phyloP scores from a whole-genome alignment of 371 early-diverging fungal species.

The Lichtheimia hyalospora region DNA sequence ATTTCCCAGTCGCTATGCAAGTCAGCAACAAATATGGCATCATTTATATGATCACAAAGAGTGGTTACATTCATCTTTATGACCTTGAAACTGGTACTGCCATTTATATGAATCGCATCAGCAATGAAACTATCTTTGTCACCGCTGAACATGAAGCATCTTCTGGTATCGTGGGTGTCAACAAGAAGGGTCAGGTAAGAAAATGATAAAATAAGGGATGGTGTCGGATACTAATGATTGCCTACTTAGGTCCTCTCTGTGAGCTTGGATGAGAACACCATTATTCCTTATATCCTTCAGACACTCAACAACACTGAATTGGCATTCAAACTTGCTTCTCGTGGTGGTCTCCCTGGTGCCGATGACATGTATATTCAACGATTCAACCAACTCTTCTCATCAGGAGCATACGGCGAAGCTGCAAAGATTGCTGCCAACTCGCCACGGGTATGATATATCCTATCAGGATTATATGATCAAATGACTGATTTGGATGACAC shows the following conservation, averaged over 20 bases:
- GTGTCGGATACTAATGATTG: neutral
- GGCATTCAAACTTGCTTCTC: conserved; percentile 88
- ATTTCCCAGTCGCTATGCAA: conserved; percentile 98
- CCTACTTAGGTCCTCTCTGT: conserved; percentile 84
- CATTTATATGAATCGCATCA: conserved; percentile 96
- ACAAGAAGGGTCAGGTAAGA: conserved; percentile 91
- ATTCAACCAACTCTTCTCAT: conserved; percentile 80
- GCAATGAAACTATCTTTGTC: conserved; percentile 95
- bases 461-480: neutral
- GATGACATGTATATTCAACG: conserved; percentile 88
- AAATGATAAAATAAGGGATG: neutral
- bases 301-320: conserved; percentile 85
- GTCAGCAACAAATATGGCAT: conserved; percentile 89
- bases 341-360: conserved; percentile 93
- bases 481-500: neutral
- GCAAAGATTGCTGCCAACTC: conserved; percentile 96
- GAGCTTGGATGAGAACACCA: conserved; percentile 82
- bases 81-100: conserved; percentile 92
- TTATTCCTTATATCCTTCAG: conserved; percentile 88
- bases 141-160: conserved; percentile 87
- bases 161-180: conserved; percentile 92
- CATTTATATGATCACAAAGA: conserved; percentile 94
- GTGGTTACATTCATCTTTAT: conserved; percentile 94
- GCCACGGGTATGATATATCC: conserved; percentile 62
- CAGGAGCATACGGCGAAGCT: conserved; percentile 85